A percentile compares a stretch with the other conserved stretches of the same genome.
Evolutionary conservation across 202 grass and related monocot species (phyloP).

Genomic region (Digitaria exilis): DNA sequence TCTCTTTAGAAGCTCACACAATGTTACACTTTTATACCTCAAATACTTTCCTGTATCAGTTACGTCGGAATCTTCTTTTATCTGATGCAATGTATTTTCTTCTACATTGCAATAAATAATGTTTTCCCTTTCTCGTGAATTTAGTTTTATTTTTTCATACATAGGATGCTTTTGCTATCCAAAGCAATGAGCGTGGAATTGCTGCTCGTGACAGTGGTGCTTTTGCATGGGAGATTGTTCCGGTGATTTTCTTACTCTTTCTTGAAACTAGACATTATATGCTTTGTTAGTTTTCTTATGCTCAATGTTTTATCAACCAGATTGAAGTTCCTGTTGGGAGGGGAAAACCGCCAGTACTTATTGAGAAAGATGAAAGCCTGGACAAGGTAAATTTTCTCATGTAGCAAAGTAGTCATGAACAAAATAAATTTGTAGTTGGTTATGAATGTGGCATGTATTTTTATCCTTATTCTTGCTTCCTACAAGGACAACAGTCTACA

Average conservation of each 20-base stretch:
- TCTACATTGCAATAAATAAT: neutral
- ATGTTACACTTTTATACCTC: too few relatives aligned
- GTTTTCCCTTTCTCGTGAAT: neutral
- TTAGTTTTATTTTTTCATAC: slow-evolving; percentile 17
- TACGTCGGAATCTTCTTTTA: neutral
- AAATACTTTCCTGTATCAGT: neutral
- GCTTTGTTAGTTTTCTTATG: slow-evolving; percentile 30
- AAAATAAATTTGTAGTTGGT: neutral
- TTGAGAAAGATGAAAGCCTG: slow-evolving; percentile 88
- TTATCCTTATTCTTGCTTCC: neutral
- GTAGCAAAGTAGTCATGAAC: neutral
- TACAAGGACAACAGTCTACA: too few relatives aligned
- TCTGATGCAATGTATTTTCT: neutral
- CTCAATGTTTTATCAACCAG: slow-evolving; percentile 39
- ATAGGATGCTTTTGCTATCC: slow-evolving; percentile 86
- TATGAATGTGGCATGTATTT: neutral
- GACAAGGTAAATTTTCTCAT: slow-evolving; percentile 62
- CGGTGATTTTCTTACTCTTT: slow-evolving; percentile 50
- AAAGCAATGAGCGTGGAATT: slow-evolving; percentile 96
- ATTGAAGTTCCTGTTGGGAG: slow-evolving; percentile 92
- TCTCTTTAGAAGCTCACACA: too few relatives aligned
- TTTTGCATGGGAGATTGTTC: slow-evolving; percentile 92
- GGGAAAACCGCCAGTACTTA: slow-evolving; percentile 67
- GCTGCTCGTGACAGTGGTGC: slow-evolving; percentile 80
- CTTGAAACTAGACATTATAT: neutral